These are phyloP conservation scores for Tirmania nivea DNA, from an alignment of 495 filamentous ascomycete species.

Conservation along the genomic window DNA sequence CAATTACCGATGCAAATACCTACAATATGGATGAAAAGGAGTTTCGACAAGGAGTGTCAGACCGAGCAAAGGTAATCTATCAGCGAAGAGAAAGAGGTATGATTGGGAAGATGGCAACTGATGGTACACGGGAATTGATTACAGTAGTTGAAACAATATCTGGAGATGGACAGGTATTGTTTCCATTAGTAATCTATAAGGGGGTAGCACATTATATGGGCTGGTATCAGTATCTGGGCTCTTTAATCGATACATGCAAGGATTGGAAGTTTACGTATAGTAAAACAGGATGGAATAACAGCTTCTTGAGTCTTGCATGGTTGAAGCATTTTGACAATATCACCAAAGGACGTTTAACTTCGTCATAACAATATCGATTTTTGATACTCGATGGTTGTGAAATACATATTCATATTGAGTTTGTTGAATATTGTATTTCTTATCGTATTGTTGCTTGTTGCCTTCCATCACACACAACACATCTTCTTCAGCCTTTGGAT, in stretches of 20 bases:
- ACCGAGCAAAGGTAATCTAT: not conserved
- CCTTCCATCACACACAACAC: conserved; percentile 5
- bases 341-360: too few species aligned
- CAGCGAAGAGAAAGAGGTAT: not conserved
- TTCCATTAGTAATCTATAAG: conserved; percentile 1
- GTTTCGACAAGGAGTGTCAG: not conserved
- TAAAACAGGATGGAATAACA: conserved; percentile 14
- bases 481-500: conserved; percentile 7
- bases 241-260: not conserved
- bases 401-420: conserved; percentile 4
- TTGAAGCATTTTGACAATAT: conserved; percentile 10
- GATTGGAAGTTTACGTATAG: conserved; percentile 4
- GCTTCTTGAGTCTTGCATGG: conserved; percentile 12
- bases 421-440: conserved; percentile 7
- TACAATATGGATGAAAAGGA: not conserved
- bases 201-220: not conserved
- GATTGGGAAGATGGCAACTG: not conserved
- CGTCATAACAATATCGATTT: not conserved
- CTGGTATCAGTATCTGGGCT: not conserved
- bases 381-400: conserved; percentile 5
- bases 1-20: not conserved
- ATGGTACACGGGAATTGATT: not conserved
- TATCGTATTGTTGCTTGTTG: conserved; percentile 5
- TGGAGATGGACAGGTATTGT: not conserved
- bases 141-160: not conserved